A percentile compares a stretch with the other conserved stretches of the same genome.
These are phyloP conservation scores for Colletotrichum destructivum DNA, from an alignment of 2,329 filamentous ascomycete genomes.

Conservation along the genomic window DNA sequence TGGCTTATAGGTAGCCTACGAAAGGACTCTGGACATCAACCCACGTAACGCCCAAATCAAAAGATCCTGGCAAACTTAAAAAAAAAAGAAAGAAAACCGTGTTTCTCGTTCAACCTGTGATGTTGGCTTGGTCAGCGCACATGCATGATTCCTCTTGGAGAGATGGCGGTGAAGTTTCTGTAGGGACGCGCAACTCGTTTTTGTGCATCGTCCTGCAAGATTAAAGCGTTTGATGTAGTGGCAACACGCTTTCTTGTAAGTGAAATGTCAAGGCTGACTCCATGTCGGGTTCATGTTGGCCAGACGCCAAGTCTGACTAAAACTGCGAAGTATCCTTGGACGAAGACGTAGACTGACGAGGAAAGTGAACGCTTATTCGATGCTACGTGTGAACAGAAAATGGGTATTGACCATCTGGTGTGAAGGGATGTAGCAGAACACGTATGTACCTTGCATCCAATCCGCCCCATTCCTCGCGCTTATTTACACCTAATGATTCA, in stretches of 20 bases:
- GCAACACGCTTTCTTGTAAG: not conserved
- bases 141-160: not conserved
- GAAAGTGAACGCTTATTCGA: not conserved
- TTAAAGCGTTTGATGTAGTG: too few species aligned
- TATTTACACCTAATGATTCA: not conserved
- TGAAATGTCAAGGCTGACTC: too few species aligned
- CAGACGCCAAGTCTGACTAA: too few species aligned
- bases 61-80: constrained; percentile 44
- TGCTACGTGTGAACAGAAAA: not conserved
- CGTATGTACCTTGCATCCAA: not conserved
- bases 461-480: not conserved
- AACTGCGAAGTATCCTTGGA: too few species aligned
- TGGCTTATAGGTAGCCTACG: constrained; percentile 55
- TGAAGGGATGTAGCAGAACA: not conserved
- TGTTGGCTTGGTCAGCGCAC: constrained; percentile 17
- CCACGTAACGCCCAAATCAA: constrained; percentile 54
- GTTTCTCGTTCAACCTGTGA: constrained; percentile 29
- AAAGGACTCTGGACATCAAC: constrained; percentile 57
- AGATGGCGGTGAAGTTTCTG: constrained; percentile 4
- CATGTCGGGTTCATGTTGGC: too few species aligned
- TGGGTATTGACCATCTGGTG: not conserved
- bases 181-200: not conserved
- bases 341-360: too few species aligned
- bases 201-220: not conserved
- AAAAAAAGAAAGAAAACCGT: constrained; percentile 46